Base-by-base conservation (phyloP, 768 basidiomycete genomes). In the Boletus huronensis region DNA sequence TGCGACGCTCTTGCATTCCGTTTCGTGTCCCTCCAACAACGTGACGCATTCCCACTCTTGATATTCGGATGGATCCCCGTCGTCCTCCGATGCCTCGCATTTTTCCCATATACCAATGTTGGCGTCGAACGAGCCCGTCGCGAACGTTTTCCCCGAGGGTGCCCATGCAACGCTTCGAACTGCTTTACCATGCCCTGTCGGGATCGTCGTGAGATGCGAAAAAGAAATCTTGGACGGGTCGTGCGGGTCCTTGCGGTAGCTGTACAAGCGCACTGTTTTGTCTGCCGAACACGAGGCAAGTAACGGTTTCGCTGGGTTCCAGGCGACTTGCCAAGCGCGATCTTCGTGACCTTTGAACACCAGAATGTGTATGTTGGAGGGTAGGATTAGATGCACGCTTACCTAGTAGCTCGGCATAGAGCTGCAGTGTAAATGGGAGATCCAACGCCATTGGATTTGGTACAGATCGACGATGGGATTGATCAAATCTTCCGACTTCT, bases 251-350 rank as follows among this genome's bases (percentile, higher is more conserved):
- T 43, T 54, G 26, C 66, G 60, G 74, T 95, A 98, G 25, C 75
- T 75, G 68, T 92, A 98, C 44, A 98, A 72, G 39, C 93, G 81
- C 52, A 98, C 87, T 2, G 91, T 83, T 72, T 93, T 97, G 73
- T 99, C 97, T 6, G 90, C 84, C 5, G 96, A 98, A 68, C 95
- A 99, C 6, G 94, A 94, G 0, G 96, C 93, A 14, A 99, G 75
- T 19, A 95, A 65, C 0, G 90, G 82, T 52, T 87, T 83, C 3
- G 76, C 72, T 0, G 93, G 90, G 68, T 96, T 96, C 91, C 93
- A 98, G 6, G 90, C 83, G 28, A 90, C 77, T 50, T 85, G 77
- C 95, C 95, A 98, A 7, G 85, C 90, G 50, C 90, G 82, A 58
- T 93, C 92, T 29, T 84, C 78, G 69, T 97, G 93, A 8, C 87